A percentile compares a stretch with the other conserved stretches of the same genome.
Evolutionary conservation across 768 basidiomycete genomes (phyloP).

Genomic region (Kockovaella imperatae): DNA sequence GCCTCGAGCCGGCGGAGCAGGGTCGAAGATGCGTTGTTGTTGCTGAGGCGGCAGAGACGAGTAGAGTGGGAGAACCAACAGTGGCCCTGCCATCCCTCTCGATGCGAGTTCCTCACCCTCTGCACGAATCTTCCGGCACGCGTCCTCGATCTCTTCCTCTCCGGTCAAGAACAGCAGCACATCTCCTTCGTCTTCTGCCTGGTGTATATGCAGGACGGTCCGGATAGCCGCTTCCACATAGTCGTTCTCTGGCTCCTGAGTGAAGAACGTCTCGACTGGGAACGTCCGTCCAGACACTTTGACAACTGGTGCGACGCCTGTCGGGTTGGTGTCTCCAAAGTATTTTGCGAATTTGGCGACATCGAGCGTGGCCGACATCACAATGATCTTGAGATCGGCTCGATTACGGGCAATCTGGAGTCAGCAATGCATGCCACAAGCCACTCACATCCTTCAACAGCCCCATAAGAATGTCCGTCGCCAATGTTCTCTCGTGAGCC

Average conservation of each 20-base stretch:
- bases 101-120: constrained; percentile 79
- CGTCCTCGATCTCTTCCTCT: constrained; percentile 96
- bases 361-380: constrained; percentile 98
- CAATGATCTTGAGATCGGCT: constrained; percentile 84
- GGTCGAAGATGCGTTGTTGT: constrained; percentile 94
- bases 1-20: constrained; percentile 61
- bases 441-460: constrained; percentile 61
- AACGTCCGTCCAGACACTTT: constrained; percentile 89
- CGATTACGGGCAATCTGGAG: constrained; percentile 61
- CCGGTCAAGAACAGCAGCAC: constrained; percentile 92
- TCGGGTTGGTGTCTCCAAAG: constrained; percentile 54
- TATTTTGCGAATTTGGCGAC: constrained; percentile 95
- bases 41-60: constrained; percentile 88
- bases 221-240: constrained; percentile 96
- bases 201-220: constrained; percentile 93
- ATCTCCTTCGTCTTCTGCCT: constrained; percentile 88
- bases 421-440: background rate
- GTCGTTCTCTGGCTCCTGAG: constrained; percentile 67
- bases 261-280: constrained; percentile 65
- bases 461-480: constrained; percentile 98
- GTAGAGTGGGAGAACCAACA: constrained; percentile 86
- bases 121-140: constrained; percentile 82
- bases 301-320: constrained; percentile 63
- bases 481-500: constrained; percentile 94
- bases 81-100: constrained; percentile 60